Conservation (phyloP, 176 grass and related monocot species). For the Raddia guianensis region DNA sequence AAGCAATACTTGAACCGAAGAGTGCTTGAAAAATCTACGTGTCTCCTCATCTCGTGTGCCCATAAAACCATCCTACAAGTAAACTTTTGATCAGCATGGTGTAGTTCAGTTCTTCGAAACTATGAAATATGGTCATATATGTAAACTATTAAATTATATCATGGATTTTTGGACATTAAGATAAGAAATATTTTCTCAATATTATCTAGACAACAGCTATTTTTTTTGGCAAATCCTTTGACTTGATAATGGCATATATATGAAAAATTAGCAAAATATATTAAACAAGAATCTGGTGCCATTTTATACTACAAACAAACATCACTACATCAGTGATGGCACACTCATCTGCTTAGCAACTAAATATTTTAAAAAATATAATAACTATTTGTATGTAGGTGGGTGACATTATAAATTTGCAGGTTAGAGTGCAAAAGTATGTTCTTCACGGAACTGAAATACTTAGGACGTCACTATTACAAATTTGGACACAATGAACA, state of each 20-base stretch:
- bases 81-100: conserved; percentile 21
- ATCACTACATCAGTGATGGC: background rate
- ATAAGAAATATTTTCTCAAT: conserved; percentile 23
- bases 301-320: background rate
- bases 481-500: conserved; percentile 32
- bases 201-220: conserved; percentile 10
- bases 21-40: conserved; percentile 90
- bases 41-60: conserved; percentile 80
- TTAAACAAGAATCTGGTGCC: background rate
- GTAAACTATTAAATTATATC: conserved; percentile 14
- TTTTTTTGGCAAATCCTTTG: conserved; percentile 12
- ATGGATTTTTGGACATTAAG: background rate
- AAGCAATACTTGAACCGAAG: conserved; percentile 80
- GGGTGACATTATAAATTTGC: background rate
- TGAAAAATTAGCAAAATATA: conserved; percentile 18
- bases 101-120: conserved; percentile 26
- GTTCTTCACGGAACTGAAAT: background rate
- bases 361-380: conserved; percentile 16
- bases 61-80: conserved; percentile 67
- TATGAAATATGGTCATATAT: conserved; percentile 33
- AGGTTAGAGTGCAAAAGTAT: conserved; percentile 25
- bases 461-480: conserved; percentile 13
- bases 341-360: conserved; percentile 12
- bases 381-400: background rate
- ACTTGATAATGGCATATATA: background rate